Base-by-base conservation (phyloP, 1,284 basidiomycete species). In the Trichosporon ovoides region DNA sequence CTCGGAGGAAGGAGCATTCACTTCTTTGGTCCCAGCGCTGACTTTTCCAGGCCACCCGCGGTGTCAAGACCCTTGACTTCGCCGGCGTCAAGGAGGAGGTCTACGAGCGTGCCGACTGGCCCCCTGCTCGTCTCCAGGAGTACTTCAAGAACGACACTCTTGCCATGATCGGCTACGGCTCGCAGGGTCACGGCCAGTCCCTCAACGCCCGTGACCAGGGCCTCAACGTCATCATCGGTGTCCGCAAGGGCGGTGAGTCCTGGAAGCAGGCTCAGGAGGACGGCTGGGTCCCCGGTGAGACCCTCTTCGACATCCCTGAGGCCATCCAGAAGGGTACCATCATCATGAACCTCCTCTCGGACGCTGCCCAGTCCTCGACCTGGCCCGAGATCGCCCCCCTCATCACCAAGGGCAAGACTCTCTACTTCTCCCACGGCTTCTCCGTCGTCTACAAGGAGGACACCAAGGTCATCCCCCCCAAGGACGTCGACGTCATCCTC, bases 371-470 rank as follows among this genome's bases (percentile, higher is more conserved):
- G 81, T 93, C 91, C 31, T 84, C 88, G 77, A 97, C 93, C 37
- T 99, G 95, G 95, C 82, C 87, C 51, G 81, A 84, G 62, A 75
- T 99, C 71, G 87, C 86, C 46, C 92, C 94, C 62, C 84, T 93
- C 69, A 92, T 98, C 82, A 97, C 91, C 80, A 93, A 95, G 85
- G 94, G 91, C 80, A 98, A 98, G 85, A 98, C 96, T 24, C 87
- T 99, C 68, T 98, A 98, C 87, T 99, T 98, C 83, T 92, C 94
- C 7, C 96, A 99, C 80, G 96, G 96, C 74, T 99, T 99, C 87
- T 98, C 94, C 68, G 85, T 98, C 69, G 92, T 98, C 66, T 99
- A 89, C 87, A 92, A 95, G 83, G 87, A 98, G 20, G 91, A 98
- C 80, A 99, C 95, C 67, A 83, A 94, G 64, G 92, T 99, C 68